Conservation (phyloP, 1,284 basidiomycete genomes). For the Moniliophthora roreri region DNA sequence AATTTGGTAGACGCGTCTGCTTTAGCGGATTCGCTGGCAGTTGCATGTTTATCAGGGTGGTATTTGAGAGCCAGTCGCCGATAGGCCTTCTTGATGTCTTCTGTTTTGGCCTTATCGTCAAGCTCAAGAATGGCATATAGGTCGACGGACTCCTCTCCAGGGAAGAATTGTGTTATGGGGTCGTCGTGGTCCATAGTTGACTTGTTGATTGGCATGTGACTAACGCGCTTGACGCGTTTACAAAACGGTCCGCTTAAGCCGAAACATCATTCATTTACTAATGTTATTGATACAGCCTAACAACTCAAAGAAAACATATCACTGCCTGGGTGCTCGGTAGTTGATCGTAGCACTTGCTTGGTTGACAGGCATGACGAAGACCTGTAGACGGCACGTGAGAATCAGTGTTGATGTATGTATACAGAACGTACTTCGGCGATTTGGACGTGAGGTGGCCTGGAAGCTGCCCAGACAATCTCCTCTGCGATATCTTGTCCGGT, state of each 20-base stretch:
- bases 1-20: constrained; percentile 73
- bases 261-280: too few species aligned
- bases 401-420: background rate
- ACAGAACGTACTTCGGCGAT: constrained; percentile 54
- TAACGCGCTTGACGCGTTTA: background rate
- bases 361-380: constrained; percentile 78
- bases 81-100: constrained; percentile 84
- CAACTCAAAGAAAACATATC: background rate
- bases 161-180: constrained; percentile 78
- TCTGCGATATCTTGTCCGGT: constrained; percentile 88
- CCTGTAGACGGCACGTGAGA: constrained; percentile 13
- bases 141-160: constrained; percentile 64
- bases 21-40: constrained; percentile 58
- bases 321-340: constrained; percentile 46
- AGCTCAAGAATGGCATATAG: constrained; percentile 76
- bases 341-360: constrained; percentile 73
- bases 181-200: constrained; percentile 63
- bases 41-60: constrained; percentile 88
- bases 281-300: background rate
- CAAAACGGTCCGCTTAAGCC: too few species aligned
- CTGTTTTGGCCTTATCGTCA: constrained; percentile 48
- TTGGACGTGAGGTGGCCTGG: constrained; percentile 85
- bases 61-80: constrained; percentile 77
- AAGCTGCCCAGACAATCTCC: constrained; percentile 95
- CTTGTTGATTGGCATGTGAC: constrained; percentile 3